Evolutionary conservation across 2,329 filamentous ascomycete species (phyloP), one percentile per base, ranked within the genome.

Genomic region (Fusarium albosuccineum): DNA sequence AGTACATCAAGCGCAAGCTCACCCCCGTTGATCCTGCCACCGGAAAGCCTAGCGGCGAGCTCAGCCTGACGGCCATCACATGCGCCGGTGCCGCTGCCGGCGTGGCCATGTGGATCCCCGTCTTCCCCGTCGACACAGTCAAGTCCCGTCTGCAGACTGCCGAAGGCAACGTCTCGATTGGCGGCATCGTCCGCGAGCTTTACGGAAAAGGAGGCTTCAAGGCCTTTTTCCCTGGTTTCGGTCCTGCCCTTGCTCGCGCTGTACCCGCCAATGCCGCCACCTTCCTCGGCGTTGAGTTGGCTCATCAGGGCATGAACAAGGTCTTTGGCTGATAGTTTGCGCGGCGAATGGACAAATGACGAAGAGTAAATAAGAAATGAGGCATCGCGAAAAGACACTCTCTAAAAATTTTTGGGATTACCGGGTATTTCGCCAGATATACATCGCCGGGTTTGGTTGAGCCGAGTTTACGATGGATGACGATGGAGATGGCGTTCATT

Each of bases 81-180:
- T 87, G 89, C 29, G 96, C 96, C 2, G 96, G 96, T 73, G 96
- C 92, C 66, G 92, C 91, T 5, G 96, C 96, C 0, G 96, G 96
- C 75, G 88, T 99, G 27, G 96, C 96, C 66, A 99, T 99, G 96
- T 99, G 96, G 96, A 96, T 97, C 71, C 94, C 96, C 55, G 94
- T 99, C 41, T 99, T 99, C 87, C 96, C 96, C 22, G 87, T 99
- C 68, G 96, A 99, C 76, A 99, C 96, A 0, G 90, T 99, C 82
- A 99, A 99, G 88, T 94, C 91, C 67, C 86, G 94, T 37, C 82
- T 99, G 77, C 96, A 99, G 85, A 97, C 93, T 42, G 93, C 93
- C 41, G 92, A 96, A 75, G 94, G 93, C 49, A 91, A 91, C 71
- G 90, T 94, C 50, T 93, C 91, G 0, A 88, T 99, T 52, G 87